phyloP scores from a whole-genome alignment of 805 yeast species.

The Candida awuae region DNA sequence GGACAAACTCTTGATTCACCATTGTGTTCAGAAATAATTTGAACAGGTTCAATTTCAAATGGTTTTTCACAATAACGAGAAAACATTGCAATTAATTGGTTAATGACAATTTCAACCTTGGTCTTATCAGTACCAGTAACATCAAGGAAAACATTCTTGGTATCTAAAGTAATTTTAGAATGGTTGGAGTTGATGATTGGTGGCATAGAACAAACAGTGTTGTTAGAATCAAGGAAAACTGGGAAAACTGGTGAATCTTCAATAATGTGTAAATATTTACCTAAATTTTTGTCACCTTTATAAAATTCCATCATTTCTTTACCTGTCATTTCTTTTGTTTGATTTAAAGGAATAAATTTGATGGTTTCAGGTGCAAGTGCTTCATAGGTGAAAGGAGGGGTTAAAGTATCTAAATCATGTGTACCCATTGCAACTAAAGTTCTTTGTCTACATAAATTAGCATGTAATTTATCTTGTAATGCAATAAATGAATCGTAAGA shows the following conservation, averaged over 20 bases:
- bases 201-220: constrained; percentile 84
- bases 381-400: constrained; percentile 76
- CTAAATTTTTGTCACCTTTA: constrained; percentile 82
- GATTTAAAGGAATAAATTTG: constrained; percentile 68
- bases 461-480: constrained; percentile 90
- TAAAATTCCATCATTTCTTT: constrained; percentile 79
- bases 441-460: constrained; percentile 94
- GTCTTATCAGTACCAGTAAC: constrained; percentile 93
- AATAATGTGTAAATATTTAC: constrained; percentile 82
- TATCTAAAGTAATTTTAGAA: constrained; percentile 78
- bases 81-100: constrained; percentile 93
- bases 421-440: constrained; percentile 98
- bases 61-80: constrained; percentile 75
- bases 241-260: constrained; percentile 86
- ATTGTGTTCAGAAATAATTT: constrained; percentile 77
- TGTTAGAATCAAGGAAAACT: constrained; percentile 69
- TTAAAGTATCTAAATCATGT: constrained; percentile 81
- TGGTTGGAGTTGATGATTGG: constrained; percentile 93
- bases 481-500: constrained; percentile 91
- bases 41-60: constrained; percentile 84
- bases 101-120: constrained; percentile 86
- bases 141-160: constrained; percentile 85
- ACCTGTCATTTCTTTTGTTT: constrained; percentile 63
- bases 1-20: constrained; percentile 72
- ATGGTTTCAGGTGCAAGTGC: constrained; percentile 75